These are phyloP conservation scores for Neurospora sp. DNA, from an alignment of 2,329 filamentous ascomycete species.

Conservation along the genomic window DNA sequence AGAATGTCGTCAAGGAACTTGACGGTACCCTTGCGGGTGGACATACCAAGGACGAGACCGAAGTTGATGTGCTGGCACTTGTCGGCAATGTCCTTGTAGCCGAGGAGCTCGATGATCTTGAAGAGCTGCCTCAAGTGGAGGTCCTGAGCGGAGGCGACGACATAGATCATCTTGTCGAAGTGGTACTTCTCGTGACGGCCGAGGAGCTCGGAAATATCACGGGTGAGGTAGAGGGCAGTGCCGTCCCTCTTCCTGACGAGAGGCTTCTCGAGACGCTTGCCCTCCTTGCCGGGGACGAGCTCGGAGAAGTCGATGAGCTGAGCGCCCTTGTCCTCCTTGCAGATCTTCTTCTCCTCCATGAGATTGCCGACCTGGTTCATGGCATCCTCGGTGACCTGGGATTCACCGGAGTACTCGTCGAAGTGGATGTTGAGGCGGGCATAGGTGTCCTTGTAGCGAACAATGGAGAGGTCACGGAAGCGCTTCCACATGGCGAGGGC, in stretches of 20 bases:
- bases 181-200: conserved; percentile 52
- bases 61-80: conserved; percentile 71
- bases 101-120: conserved; percentile 67
- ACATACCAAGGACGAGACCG: conserved; percentile 62
- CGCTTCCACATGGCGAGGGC: conserved; percentile 54
- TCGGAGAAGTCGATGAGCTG: conserved; percentile 64
- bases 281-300: conserved; percentile 54
- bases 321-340: conserved; percentile 62
- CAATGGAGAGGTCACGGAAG: conserved; percentile 59
- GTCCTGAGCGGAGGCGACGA: conserved; percentile 63
- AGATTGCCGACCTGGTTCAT: conserved; percentile 56
- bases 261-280: conserved; percentile 60
- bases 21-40: conserved; percentile 62
- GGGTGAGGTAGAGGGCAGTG: conserved; percentile 67
- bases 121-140: conserved; percentile 65
- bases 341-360: conserved; percentile 55
- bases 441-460: conserved; percentile 58
- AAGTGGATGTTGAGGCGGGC: conserved; percentile 62
- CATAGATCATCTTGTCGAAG: conserved; percentile 75
- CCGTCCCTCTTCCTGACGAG: conserved; percentile 66
- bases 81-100: conserved; percentile 54
- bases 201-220: conserved; percentile 67
- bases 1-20: conserved; percentile 67
- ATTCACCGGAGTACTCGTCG: conserved; percentile 67
- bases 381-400: conserved; percentile 55